Conservation (phyloP, 192 early-diverging fungal genomes). For the Gonapodya sp. region DNA sequence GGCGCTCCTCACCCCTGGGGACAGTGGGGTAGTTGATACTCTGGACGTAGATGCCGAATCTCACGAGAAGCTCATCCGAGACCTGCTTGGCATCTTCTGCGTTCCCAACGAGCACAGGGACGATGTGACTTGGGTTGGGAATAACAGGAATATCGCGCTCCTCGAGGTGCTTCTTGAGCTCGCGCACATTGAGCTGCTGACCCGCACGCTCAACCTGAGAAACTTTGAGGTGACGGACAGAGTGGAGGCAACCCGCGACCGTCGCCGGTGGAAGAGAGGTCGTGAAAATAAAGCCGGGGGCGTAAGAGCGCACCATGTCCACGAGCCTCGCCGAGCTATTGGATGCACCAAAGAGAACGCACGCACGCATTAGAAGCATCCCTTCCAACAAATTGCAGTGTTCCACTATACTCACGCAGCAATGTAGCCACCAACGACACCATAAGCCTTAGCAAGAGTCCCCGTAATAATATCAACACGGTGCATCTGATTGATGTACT, state of each 20-base stretch:
- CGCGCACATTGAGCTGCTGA: conserved; percentile 88
- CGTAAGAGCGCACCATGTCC: conserved; percentile 93
- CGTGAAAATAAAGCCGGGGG: conserved; percentile 99
- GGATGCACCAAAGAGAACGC: conserved; percentile 12
- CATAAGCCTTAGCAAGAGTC: conserved; percentile 94
- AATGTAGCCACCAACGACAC: conserved; percentile 95
- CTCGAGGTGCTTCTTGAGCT: conserved; percentile 72
- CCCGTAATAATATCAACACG: conserved; percentile 92
- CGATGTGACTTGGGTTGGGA: conserved; percentile 98
- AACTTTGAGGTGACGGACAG: conserved; percentile 81
- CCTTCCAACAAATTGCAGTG: too few species aligned
- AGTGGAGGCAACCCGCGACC: conserved; percentile 81
- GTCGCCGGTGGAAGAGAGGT: conserved; percentile 93
- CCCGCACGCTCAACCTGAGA: conserved; percentile 77
- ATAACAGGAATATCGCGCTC: conserved; percentile 86
- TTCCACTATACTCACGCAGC: conserved; percentile 29
- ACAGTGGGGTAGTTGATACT: conserved; percentile 95
- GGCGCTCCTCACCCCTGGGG: conserved; percentile 75
- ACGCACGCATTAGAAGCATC: neutral
- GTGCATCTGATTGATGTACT: conserved; percentile 84
- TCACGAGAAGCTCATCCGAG: conserved; percentile 81
- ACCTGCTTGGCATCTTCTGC: conserved; percentile 88
- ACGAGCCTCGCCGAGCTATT: conserved; percentile 67
- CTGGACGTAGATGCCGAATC: conserved; percentile 95
- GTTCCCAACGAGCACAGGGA: conserved; percentile 94